phyloP scores from a whole-genome alignment of 305 asterid species.

The Rubia tinctorum region DNA sequence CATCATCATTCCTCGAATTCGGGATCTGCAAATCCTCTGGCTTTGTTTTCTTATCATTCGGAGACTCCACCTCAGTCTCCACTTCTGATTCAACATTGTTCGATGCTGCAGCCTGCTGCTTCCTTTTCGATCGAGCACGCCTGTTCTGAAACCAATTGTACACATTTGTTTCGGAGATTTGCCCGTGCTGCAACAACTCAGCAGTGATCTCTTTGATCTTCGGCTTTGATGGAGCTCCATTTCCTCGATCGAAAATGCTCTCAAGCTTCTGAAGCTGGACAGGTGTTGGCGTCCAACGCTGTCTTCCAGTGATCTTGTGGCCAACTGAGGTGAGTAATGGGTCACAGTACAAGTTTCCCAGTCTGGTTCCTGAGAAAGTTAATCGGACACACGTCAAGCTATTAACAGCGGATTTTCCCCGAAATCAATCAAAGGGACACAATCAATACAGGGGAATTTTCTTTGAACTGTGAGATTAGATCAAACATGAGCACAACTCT shows the following conservation, averaged over 20 bases:
- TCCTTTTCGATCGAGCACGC: conserved; percentile 97
- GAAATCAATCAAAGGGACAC: neutral
- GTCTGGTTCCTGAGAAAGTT: conserved; percentile 61
- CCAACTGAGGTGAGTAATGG: conserved; percentile 64
- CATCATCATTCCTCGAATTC: conserved; percentile 51
- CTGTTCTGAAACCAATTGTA: conserved; percentile 98
- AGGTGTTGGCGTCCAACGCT: conserved; percentile 97
- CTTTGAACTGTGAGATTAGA: neutral
- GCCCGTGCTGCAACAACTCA: conserved; percentile 91
- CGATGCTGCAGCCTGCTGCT: conserved; percentile 63
- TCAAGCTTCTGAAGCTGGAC: conserved; percentile 92
- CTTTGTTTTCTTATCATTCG: conserved; percentile 72
- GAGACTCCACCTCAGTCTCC: conserved; percentile 86
- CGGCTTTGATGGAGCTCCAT: conserved; percentile 94
- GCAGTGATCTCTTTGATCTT: conserved; percentile 90
- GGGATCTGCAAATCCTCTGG: conserved; percentile 60
- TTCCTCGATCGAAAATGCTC: conserved; percentile 83
- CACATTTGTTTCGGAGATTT: conserved; percentile 93
- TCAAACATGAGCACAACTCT: neutral
- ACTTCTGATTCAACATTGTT: conserved; percentile 69
- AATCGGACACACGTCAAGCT: neutral
- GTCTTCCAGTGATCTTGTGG: conserved; percentile 87
- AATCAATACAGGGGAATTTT: neutral
- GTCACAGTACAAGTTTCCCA: conserved; percentile 81
- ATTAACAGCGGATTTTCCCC: too few relatives aligned